These are phyloP conservation scores for Rhazya stricta DNA, from an alignment of 257 asterid genomes.

Conservation along the genomic window DNA sequence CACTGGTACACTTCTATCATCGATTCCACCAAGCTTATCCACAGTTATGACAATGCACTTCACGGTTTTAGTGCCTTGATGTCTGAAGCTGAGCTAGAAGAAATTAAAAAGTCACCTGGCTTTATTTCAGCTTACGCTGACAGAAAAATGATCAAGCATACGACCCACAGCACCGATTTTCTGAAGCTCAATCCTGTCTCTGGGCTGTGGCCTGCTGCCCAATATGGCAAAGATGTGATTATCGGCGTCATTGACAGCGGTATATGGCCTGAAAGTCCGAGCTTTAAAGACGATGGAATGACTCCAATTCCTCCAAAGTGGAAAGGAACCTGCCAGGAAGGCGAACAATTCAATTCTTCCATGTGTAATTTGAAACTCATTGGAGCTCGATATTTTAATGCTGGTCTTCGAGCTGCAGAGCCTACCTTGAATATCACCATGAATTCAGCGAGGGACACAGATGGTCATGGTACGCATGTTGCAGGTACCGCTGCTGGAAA, in stretches of 20 bases:
- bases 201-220: constrained; percentile 50
- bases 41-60: constrained; percentile 38
- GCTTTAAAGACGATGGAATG: constrained; percentile 47
- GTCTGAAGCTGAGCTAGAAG: constrained; percentile 29
- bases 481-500: constrained; percentile 43
- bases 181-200: constrained; percentile 33
- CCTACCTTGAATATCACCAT: constrained; percentile 34
- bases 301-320: constrained; percentile 8
- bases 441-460: constrained; percentile 43
- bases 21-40: neutral
- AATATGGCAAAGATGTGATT: constrained; percentile 40
- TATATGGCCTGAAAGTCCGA: constrained; percentile 48
- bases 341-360: constrained; percentile 37
- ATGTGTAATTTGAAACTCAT: constrained; percentile 45
- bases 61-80: constrained; percentile 44
- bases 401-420: constrained; percentile 32
- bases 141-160: constrained; percentile 28
- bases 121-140: constrained; percentile 37
- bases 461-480: constrained; percentile 49
- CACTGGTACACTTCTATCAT: constrained; percentile 19
- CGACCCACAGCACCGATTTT: constrained; percentile 46
- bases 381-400: constrained; percentile 44
- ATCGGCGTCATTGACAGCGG: constrained; percentile 45
- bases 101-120: constrained; percentile 29
- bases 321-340: constrained; percentile 30